Evolutionary conservation across 2,329 filamentous ascomycete species (phyloP).

Genomic region (Tolypocladium tundrense): DNA sequence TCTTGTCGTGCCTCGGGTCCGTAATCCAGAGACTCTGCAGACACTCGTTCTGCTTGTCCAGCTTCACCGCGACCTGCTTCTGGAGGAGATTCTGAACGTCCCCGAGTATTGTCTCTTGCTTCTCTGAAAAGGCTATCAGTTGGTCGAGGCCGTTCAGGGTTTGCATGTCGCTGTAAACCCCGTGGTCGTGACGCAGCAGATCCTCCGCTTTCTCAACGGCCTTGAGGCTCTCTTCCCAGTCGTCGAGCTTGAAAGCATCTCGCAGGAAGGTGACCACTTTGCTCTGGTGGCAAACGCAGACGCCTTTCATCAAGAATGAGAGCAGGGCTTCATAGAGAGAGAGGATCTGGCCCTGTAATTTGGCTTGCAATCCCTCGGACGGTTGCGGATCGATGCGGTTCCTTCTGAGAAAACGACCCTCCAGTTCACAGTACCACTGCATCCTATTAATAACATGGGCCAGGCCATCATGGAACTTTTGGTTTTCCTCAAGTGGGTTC

Average conservation of each 20-base stretch:
- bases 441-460: neutral
- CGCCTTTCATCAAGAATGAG: neutral
- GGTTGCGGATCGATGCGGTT: neutral
- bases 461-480: neutral
- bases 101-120: neutral
- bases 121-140: neutral
- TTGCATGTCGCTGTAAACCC: neutral
- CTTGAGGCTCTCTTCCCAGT: neutral
- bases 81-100: neutral
- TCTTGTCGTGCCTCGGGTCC: conserved; percentile 9
- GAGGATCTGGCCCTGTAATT: neutral
- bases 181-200: neutral
- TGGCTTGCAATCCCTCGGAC: neutral
- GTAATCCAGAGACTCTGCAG: neutral
- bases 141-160: neutral
- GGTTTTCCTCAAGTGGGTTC: neutral
- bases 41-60: neutral
- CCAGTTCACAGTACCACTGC: neutral
- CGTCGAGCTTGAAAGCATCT: neutral
- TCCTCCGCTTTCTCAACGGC: neutral
- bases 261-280: neutral
- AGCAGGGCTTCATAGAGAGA: neutral
- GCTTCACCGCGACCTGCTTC: neutral
- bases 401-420: neutral
- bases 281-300: neutral